A percentile compares a stretch with the other conserved stretches of the same genome.
Conservation (phyloP, 2,329 filamentous ascomycete genomes). For the Truncatella angustata region DNA sequence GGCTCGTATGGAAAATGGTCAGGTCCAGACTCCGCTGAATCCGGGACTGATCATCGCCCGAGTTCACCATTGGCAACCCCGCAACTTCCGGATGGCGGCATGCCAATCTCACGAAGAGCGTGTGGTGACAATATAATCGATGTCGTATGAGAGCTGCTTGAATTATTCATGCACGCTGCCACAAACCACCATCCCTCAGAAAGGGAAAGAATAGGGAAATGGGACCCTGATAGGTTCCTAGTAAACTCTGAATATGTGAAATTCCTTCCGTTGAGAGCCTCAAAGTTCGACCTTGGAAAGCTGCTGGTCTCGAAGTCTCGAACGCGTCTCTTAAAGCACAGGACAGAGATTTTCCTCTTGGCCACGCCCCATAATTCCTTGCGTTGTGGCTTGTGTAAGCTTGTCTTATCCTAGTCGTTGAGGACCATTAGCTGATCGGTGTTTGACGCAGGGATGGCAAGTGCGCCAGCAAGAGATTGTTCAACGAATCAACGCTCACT, state of each 20-base stretch:
- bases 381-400: not conserved
- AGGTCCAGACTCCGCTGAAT: not conserved
- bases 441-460: not conserved
- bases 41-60: constrained; percentile 4
- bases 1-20: not conserved
- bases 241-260: too few relatives aligned
- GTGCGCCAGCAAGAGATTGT: not conserved
- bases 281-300: too few relatives aligned
- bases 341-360: not conserved
- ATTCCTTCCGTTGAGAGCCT: too few relatives aligned
- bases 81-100: not conserved
- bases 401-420: not conserved
- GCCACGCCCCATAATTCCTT: not conserved
- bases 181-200: too few relatives aligned
- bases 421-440: not conserved
- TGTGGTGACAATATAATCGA: not conserved
- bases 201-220: too few relatives aligned
- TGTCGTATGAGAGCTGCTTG: too few relatives aligned
- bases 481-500: not conserved
- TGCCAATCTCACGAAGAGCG: not conserved
- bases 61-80: not conserved
- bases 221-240: too few relatives aligned
- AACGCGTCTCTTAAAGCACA: not conserved
- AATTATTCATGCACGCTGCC: not conserved
- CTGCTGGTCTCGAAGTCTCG: not conserved